Conservation (phyloP, 1,139 yeast species). For the Suhomyces bribrorum region DNA sequence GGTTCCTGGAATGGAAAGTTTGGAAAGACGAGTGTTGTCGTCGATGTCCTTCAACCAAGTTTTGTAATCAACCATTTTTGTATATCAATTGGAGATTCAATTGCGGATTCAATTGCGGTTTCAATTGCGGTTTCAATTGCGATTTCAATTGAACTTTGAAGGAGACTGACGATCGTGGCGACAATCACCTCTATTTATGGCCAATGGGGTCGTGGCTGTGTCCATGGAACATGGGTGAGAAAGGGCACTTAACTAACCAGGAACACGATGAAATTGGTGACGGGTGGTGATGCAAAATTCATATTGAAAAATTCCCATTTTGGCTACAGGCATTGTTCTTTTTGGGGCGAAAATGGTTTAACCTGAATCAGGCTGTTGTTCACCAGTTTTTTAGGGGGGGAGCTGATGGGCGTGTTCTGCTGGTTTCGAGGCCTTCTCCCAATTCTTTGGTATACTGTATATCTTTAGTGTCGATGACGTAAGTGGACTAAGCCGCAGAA, state of each 20-base stretch:
- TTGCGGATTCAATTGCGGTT: not conserved
- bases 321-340: no score
- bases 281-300: no score
- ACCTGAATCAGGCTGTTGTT: no score
- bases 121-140: not conserved
- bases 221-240: not conserved
- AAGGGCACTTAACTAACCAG: not conserved
- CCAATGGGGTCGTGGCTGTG: conserved; percentile 3
- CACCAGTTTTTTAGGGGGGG: no score
- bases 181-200: not conserved
- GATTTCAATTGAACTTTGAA: not conserved
- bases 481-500: no score
- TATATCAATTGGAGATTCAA: not conserved
- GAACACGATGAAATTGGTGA: not conserved
- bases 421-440: no score
- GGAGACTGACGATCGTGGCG: not conserved
- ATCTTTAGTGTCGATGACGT: no score
- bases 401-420: no score
- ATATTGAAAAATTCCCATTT: no score
- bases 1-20: conserved; percentile 74
- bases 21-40: conserved; percentile 53
- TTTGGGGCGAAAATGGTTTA: no score
- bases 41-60: conserved; percentile 58
- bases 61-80: conserved; percentile 42
- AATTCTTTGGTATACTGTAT: no score